These are phyloP conservation scores for Berberis thunbergii DNA, from an alignment of 164 flowering plant genomes.

Conservation along the genomic window DNA sequence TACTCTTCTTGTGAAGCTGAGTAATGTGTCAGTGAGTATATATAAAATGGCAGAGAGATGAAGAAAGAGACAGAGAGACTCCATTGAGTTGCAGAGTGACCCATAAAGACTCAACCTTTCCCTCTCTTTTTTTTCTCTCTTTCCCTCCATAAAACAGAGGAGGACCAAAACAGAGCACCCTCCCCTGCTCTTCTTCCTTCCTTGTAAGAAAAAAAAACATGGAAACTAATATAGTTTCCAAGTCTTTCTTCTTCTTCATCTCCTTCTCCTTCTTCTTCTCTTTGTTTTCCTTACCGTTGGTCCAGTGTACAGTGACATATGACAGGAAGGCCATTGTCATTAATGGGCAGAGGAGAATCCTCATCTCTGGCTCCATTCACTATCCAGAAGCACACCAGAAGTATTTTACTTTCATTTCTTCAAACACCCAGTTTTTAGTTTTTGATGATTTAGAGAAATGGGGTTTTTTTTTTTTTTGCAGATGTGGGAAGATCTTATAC, in stretches of 20 bases:
- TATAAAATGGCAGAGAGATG: background rate
- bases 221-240: conserved; percentile 52
- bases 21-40: too few relatives aligned
- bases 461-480: conserved; percentile 17
- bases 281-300: conserved; percentile 25
- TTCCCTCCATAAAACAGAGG: background rate
- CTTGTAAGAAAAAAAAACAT: conserved; percentile 12
- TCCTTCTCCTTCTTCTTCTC: conserved; percentile 15
- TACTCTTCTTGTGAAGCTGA: too few relatives aligned
- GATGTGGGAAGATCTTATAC: conserved; percentile 86
- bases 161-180: background rate
- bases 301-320: conserved; percentile 47
- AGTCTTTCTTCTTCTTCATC: conserved; percentile 18
- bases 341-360: conserved; percentile 70
- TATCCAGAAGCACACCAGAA: conserved; percentile 88
- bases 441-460: conserved; percentile 2
- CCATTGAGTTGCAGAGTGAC: background rate
- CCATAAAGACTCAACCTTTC: too few relatives aligned
- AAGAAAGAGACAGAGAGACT: background rate
- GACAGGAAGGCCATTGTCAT: conserved; percentile 64
- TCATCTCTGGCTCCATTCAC: conserved; percentile 86
- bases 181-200: background rate
- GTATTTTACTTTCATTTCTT: conserved; percentile 18
- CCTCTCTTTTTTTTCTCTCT: background rate
- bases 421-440: background rate